Conservation (phyloP, 805 yeast genomes). For the Cyberlindnera maclurae region DNA sequence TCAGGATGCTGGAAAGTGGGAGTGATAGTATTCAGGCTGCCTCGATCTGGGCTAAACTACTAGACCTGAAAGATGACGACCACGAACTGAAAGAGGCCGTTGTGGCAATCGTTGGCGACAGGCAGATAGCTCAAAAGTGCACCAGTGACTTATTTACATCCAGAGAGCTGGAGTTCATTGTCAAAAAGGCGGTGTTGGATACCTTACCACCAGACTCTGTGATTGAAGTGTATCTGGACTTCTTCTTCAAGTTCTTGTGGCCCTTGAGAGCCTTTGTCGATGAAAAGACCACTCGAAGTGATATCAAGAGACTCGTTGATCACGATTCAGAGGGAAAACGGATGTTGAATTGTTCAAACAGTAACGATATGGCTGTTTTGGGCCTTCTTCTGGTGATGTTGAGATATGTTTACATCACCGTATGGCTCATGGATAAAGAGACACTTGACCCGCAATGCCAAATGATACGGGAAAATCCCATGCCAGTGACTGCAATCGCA, state of each 20-base stretch:
- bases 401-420: constrained; percentile 33
- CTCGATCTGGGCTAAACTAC: constrained; percentile 14
- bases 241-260: constrained; percentile 37
- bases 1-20: neutral
- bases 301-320: constrained; percentile 30
- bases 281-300: constrained; percentile 26
- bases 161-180: no score
- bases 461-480: constrained; percentile 25
- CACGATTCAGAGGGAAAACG: constrained; percentile 18
- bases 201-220: constrained; percentile 14
- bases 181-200: no score
- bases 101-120: constrained; percentile 6
- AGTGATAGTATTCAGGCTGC: neutral
- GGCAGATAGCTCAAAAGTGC: constrained; percentile 27
- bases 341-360: constrained; percentile 25
- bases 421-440: constrained; percentile 14
- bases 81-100: constrained; percentile 5
- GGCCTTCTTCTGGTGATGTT: constrained; percentile 34
- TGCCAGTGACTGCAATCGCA: constrained; percentile 29
- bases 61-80: constrained; percentile 12
- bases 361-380: constrained; percentile 33
- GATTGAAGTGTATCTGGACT: constrained; percentile 32
- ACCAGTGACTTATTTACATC: no score
- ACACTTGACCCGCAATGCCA: constrained; percentile 1
- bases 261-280: constrained; percentile 41